Evolutionary conservation across 768 basidiomycete genomes (phyloP), one percentile per base, ranked within the genome.

Genomic region (Cystofilobasidium capitatum): DNA sequence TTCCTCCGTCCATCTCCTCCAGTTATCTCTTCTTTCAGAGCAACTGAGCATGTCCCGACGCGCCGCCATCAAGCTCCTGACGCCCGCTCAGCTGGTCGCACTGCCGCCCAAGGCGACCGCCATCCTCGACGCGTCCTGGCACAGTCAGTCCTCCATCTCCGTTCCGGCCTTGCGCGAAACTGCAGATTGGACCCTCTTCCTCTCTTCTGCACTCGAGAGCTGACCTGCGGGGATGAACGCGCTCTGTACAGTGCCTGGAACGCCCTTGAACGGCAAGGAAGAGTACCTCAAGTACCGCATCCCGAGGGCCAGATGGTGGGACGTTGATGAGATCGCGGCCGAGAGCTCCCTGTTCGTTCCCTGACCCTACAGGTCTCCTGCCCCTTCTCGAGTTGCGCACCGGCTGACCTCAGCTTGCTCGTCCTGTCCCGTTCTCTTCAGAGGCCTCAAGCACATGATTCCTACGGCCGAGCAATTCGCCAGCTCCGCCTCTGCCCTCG

Each of bases 381-480:
- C 29, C 61, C 24, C 33, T 67, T 42, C 69, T 69, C 31, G 71
- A 75, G 54, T 71, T 75, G 66, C 71, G 71, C 33, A 83, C 88
- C 0, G 85, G 83, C 67, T 77, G 83, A 12, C 86, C 49, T 8
- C 51, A 17, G 29, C 31, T 8, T 33, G 17, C 51, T 55, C 31
- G 3, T 3, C 22, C 17, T 29, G 12, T 24, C 9, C 24, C 82
- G 85, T n/a, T n/a, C n/a, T n/a, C n/a, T n/a, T n/a, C 62, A 81
- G 93, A 5, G 88, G 88, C 16, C 80, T 98, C 29, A 88, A 88
- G 73, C 94, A 98, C 78, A 98, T 98, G 92, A 85, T 98, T 82
- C 96, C 96, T 22, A 77, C 80, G 39, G 80, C 78, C 40, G 80
- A 83, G 51, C 78, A 80, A 42, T 98, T 98, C 76, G 85, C 86